Conservation (phyloP, 805 yeast species). For the Candida succiphila region DNA sequence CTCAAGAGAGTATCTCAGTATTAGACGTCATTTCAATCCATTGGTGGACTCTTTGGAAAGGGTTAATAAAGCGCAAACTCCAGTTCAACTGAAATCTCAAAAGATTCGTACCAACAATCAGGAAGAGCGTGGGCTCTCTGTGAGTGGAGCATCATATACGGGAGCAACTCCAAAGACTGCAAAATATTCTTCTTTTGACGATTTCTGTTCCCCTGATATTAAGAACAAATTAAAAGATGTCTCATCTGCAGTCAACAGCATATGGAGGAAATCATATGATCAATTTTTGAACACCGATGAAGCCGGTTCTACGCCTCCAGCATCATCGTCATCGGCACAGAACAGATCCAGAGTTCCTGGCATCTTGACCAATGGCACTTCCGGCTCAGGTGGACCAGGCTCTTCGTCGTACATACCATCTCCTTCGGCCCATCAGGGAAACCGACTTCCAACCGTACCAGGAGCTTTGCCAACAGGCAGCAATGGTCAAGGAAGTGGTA, state of each 20-base stretch:
- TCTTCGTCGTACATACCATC: too few relatives aligned
- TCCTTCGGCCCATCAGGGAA: too few relatives aligned
- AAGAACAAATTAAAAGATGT: background rate
- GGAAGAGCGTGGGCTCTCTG: background rate
- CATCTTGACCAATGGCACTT: background rate
- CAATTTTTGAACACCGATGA: background rate
- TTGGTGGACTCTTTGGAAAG: slow-evolving; percentile 53
- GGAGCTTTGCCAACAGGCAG: too few relatives aligned
- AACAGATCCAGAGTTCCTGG: background rate
- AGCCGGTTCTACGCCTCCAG: background rate
- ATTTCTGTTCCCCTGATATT: background rate
- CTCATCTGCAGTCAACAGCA: background rate
- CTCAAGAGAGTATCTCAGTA: slow-evolving; percentile 62
- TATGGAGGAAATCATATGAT: slow-evolving; percentile 1
- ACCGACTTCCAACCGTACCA: too few relatives aligned
- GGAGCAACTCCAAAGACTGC: background rate
- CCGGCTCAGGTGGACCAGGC: too few relatives aligned
- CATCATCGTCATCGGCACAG: background rate
- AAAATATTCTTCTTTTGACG: background rate
- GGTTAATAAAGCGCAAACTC: slow-evolving; percentile 12
- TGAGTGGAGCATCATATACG: background rate
- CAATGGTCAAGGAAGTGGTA: too few relatives aligned
- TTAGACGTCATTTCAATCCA: slow-evolving; percentile 64
- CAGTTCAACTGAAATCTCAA: background rate
- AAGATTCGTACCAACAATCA: background rate